Evolutionary conservation across 495 filamentous ascomycete species (phyloP).

Genomic region (Oidiodendron maius): DNA sequence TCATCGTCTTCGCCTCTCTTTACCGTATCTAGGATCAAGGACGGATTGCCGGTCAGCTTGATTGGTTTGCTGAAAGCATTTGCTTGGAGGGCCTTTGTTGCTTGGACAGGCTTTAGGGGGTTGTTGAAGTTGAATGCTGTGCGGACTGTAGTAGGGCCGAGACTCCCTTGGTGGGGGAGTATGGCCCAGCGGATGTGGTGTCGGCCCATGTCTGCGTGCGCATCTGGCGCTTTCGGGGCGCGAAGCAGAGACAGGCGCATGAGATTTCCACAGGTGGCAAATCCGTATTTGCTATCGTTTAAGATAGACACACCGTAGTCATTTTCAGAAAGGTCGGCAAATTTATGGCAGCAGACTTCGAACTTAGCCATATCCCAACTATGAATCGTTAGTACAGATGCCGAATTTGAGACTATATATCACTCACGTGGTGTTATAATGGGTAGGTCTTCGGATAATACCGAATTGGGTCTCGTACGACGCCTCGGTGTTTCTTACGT

Average conservation of each 20-base stretch:
- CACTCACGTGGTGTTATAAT: slow-evolving; percentile 78
- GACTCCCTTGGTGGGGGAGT: slow-evolving; percentile 69
- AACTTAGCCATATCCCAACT: slow-evolving; percentile 99
- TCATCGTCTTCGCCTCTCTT: slow-evolving; percentile 96
- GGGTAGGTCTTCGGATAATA: slow-evolving; percentile 79
- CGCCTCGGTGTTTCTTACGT: slow-evolving; percentile 85
- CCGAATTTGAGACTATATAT: not conserved
- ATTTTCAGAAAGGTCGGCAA: slow-evolving; percentile 91
- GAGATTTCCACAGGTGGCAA: slow-evolving; percentile 81
- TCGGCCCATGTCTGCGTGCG: slow-evolving; percentile 91
- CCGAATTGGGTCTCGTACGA: slow-evolving; percentile 97
- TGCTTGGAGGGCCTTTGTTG: slow-evolving; percentile 26
- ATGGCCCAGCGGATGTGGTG: slow-evolving; percentile 91
- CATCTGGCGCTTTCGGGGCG: slow-evolving; percentile 93
- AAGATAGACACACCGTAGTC: slow-evolving; percentile 89
- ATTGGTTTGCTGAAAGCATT: slow-evolving; percentile 38
- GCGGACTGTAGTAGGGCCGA: slow-evolving; percentile 69
- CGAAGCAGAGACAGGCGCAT: slow-evolving; percentile 90
- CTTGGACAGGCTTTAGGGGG: slow-evolving; percentile 53
- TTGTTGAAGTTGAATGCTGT: slow-evolving; percentile 88
- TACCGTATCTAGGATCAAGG: slow-evolving; percentile 73
- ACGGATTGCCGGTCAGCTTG: slow-evolving; percentile 47
- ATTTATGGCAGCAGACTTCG: slow-evolving; percentile 96
- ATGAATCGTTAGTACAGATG: slow-evolving; percentile 15
- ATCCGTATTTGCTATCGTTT: slow-evolving; percentile 96